Conservation (phyloP, 352 stramenopile genomes). For the Globisporangium canariense region DNA sequence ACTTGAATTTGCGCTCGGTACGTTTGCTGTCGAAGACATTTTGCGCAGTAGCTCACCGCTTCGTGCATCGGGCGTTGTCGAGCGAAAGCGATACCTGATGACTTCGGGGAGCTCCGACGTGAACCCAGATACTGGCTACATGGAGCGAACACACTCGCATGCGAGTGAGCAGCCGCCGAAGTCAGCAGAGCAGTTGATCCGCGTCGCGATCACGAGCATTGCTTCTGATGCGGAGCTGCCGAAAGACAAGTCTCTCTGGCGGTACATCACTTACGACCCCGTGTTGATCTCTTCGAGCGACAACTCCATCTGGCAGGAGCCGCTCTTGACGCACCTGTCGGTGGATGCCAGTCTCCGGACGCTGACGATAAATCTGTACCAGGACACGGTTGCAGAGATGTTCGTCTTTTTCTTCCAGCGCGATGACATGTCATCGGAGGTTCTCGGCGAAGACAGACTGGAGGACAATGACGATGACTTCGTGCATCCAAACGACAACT, state of each 20-base stretch:
- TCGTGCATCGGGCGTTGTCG: slow-evolving; percentile 1
- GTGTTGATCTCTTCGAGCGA: slow-evolving; percentile 28
- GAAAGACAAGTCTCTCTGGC: slow-evolving; percentile 51
- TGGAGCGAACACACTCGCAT: slow-evolving; percentile 4
- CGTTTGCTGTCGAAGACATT: slow-evolving; percentile 73
- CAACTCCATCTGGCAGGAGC: slow-evolving; percentile 71
- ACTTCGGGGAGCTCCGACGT: slow-evolving; percentile 46
- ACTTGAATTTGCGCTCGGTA: slow-evolving; percentile 69
- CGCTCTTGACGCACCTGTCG: slow-evolving; percentile 62
- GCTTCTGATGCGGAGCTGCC: slow-evolving; percentile 54
- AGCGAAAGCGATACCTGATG: slow-evolving; percentile 51
- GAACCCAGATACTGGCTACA: slow-evolving; percentile 10
- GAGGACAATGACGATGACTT: background rate
- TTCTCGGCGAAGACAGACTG: background rate
- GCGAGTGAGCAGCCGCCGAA: background rate
- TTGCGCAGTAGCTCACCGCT: slow-evolving; percentile 22
- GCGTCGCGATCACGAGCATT: slow-evolving; percentile 71
- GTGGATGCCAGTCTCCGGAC: slow-evolving; percentile 68
- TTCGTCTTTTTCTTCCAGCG: slow-evolving; percentile 77
- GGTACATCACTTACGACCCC: slow-evolving; percentile 34
- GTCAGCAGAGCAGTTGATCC: slow-evolving; percentile 55
- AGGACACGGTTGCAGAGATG: slow-evolving; percentile 70
- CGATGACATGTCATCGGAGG: slow-evolving; percentile 13
- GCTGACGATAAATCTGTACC: slow-evolving; percentile 72
- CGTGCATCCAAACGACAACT: background rate